phyloP scores from a whole-genome alignment of 169 alveolate genomes.

The Miamiensis avidus region DNA sequence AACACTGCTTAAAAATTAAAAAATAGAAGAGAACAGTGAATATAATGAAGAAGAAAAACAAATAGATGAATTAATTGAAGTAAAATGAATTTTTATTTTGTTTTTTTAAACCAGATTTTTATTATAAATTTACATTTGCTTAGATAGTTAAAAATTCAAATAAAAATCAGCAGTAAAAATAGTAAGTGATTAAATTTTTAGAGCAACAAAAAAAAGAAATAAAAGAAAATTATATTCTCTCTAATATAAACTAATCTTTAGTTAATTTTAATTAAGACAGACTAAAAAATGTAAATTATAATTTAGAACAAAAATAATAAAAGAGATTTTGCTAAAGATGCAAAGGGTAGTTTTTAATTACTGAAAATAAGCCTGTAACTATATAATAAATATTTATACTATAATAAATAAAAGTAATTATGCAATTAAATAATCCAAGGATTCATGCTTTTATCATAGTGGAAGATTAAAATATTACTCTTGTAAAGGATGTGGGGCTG shows the following conservation, averaged over 20 bases:
- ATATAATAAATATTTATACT: no score
- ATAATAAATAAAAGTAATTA: no score
- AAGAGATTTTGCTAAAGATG: background rate
- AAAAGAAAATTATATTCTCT: no score
- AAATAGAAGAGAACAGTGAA: background rate
- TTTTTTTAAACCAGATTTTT: no score
- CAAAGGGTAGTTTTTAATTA: background rate
- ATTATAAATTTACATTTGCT: no score
- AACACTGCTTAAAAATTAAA: no score
- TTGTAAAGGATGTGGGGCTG: slow-evolving; percentile 79
- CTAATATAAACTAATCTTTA: no score
- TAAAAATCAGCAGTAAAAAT: no score
- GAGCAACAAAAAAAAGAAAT: no score
- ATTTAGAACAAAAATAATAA: background rate
- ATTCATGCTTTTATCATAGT: slow-evolving; percentile 69
- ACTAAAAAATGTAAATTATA: no score
- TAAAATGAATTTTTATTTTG: no score
- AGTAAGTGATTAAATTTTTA: background rate
- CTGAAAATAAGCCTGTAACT: background rate
- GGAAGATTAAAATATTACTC: slow-evolving; percentile 71
- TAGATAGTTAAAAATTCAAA: background rate
- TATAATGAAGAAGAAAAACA: background rate
- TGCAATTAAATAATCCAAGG: background rate
- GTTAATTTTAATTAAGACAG: background rate
- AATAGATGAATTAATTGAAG: background rate